These are phyloP conservation scores for Plectosphaerella cucumerina DNA, from an alignment of 2,329 filamentous ascomycete species.

Conservation along the genomic window DNA sequence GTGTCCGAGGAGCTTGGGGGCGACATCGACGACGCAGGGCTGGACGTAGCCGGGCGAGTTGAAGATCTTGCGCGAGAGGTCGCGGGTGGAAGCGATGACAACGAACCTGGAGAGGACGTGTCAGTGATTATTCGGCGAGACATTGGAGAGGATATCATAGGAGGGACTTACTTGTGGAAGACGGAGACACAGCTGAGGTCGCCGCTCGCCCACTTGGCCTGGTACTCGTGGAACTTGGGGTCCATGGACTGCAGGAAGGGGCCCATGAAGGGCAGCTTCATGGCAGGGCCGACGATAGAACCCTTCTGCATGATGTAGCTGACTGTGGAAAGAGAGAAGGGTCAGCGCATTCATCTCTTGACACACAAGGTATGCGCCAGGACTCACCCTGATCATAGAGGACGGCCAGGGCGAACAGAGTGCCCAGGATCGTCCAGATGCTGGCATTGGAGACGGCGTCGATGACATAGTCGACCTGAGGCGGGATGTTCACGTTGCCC, in stretches of 20 bases:
- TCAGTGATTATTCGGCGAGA: constrained; percentile 4
- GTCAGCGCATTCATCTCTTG: constrained; percentile 6
- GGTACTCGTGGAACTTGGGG: constrained; percentile 87
- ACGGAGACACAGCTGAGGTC: constrained; percentile 95
- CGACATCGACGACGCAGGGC: constrained; percentile 92
- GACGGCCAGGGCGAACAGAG: constrained; percentile 66
- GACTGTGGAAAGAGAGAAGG: constrained; percentile 42
- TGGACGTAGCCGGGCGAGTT: constrained; percentile 91
- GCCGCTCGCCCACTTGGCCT: constrained; percentile 87
- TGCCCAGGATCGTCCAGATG: constrained; percentile 59
- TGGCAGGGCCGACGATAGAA: constrained; percentile 67
- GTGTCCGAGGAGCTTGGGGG: constrained; percentile 85
- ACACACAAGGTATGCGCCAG: neutral
- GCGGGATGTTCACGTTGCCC: constrained; percentile 43
- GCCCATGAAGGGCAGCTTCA: constrained; percentile 86
- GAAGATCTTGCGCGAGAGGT: constrained; percentile 95
- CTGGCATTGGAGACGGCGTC: constrained; percentile 52
- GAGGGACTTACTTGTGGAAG: constrained; percentile 82
- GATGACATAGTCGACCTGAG: constrained; percentile 52
- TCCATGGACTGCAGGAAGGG: constrained; percentile 90
- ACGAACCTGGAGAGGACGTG: constrained; percentile 64
- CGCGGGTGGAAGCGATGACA: constrained; percentile 90
- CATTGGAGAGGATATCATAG: neutral
- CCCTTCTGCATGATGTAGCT: constrained; percentile 74
- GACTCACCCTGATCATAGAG: constrained; percentile 86